Percentiles rank a stretch among this genome's conserved stretches.
Conservation (phyloP, 768 basidiomycete genomes). For the Hygrocybe coccinea region DNA sequence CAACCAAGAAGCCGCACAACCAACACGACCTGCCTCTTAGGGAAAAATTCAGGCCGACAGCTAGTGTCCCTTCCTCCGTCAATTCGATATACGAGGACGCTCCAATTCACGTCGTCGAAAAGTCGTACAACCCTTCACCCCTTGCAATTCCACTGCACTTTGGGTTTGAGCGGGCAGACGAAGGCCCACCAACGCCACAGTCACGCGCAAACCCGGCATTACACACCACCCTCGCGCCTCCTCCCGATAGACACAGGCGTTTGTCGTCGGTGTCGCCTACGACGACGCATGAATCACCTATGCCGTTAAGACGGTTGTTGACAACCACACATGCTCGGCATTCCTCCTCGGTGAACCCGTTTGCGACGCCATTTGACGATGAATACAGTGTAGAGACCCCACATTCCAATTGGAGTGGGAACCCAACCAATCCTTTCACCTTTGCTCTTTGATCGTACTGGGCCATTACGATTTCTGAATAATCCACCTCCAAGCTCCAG, state of each 20-base stretch:
- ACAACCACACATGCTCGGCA: slow-evolving; percentile 41
- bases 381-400: slow-evolving; percentile 38
- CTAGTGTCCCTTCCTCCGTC: slow-evolving; percentile 36
- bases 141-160: slow-evolving; percentile 40
- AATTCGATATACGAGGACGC: slow-evolving; percentile 23
- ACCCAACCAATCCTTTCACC: slow-evolving; percentile 50
- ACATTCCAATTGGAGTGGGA: slow-evolving; percentile 32
- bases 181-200: neutral
- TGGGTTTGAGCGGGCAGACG: slow-evolving; percentile 26
- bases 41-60: slow-evolving; percentile 27
- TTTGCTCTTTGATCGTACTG: slow-evolving; percentile 20
- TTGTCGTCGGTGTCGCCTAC: slow-evolving; percentile 18
- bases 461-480: neutral
- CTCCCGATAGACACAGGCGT: slow-evolving; percentile 10
- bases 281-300: slow-evolving; percentile 18
- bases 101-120: slow-evolving; percentile 8
- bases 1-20: slow-evolving; percentile 20
- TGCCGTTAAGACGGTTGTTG: slow-evolving; percentile 43
- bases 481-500: too few relatives aligned
- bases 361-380: slow-evolving; percentile 78
- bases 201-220: slow-evolving; percentile 1
- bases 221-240: slow-evolving; percentile 11
- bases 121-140: slow-evolving; percentile 16
- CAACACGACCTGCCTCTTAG: slow-evolving; percentile 23
- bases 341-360: slow-evolving; percentile 49